These are phyloP conservation scores for Macrolepiota fuliginosa DNA, from an alignment of 768 basidiomycete species.

Conservation along the genomic window DNA sequence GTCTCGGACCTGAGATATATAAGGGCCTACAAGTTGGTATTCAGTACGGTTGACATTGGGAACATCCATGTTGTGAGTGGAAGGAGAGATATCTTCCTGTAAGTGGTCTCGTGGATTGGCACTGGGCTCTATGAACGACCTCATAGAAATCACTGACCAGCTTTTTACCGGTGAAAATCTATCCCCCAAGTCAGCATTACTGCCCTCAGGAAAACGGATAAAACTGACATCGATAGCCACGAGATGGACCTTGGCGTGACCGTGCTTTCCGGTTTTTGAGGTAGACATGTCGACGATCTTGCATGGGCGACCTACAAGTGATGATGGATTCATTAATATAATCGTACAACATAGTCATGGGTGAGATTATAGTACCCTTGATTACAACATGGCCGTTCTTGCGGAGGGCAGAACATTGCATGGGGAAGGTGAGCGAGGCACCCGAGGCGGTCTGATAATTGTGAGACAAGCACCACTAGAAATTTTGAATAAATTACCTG, in stretches of 20 bases:
- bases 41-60: conserved; percentile 90
- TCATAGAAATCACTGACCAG: conserved; percentile 51
- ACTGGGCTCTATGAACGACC: not conserved
- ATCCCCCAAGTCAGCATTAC: conserved; percentile 14
- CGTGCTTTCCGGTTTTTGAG: conserved; percentile 99
- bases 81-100: conserved; percentile 92
- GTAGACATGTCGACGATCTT: conserved; percentile 99
- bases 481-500: conserved; percentile 42
- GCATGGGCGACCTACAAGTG: conserved; percentile 76
- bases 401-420: conserved; percentile 96
- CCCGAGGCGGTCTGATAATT: conserved; percentile 59
- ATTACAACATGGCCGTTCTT: conserved; percentile 95
- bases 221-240: conserved; percentile 90
- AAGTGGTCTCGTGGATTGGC: not conserved
- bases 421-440: conserved; percentile 78
- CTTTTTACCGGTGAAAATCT: conserved; percentile 99
- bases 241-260: conserved; percentile 99
- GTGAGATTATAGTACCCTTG: conserved; percentile 52
- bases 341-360: conserved; percentile 9
- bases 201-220: conserved; percentile 5
- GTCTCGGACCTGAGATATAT: conserved; percentile 10
- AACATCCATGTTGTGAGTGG: conserved; percentile 99
- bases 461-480: conserved; percentile 1
- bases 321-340: not conserved
- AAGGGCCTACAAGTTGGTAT: conserved; percentile 74